Percentiles rank a stretch among this genome's conserved stretches.
These are phyloP conservation scores for Saturnispora halmiae DNA, from an alignment of 805 yeast genomes.

Conservation along the genomic window DNA sequence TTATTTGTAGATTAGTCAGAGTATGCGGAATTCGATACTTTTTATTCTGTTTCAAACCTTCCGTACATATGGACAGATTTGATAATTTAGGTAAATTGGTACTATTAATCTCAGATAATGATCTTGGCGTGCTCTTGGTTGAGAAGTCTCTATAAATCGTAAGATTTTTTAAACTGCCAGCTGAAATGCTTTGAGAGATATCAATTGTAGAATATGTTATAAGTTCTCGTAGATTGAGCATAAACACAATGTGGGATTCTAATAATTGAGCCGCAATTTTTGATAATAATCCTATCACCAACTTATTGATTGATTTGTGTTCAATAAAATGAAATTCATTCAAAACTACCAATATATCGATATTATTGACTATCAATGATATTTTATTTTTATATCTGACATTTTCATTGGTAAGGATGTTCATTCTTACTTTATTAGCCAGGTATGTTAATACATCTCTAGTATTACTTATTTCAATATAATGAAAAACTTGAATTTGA, in stretches of 20 bases:
- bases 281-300: background rate
- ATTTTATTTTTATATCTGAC: background rate
- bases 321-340: background rate
- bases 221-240: conserved; percentile 2
- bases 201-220: conserved; percentile 1
- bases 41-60: background rate
- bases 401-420: background rate
- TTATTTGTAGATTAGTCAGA: background rate
- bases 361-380: background rate
- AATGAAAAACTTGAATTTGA: background rate
- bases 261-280: background rate
- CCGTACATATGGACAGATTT: background rate
- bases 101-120: background rate
- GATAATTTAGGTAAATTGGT: background rate
- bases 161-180: background rate
- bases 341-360: conserved; percentile 1
- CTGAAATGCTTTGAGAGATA: background rate
- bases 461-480: background rate
- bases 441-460: background rate
- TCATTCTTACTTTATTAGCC: background rate
- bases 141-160: background rate
- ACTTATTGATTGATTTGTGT: background rate
- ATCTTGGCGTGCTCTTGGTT: background rate
- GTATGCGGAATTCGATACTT: background rate
- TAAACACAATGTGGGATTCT: background rate